Conservation (phyloP, 768 basidiomycete genomes). For the Phlegmacium glaucopus region DNA sequence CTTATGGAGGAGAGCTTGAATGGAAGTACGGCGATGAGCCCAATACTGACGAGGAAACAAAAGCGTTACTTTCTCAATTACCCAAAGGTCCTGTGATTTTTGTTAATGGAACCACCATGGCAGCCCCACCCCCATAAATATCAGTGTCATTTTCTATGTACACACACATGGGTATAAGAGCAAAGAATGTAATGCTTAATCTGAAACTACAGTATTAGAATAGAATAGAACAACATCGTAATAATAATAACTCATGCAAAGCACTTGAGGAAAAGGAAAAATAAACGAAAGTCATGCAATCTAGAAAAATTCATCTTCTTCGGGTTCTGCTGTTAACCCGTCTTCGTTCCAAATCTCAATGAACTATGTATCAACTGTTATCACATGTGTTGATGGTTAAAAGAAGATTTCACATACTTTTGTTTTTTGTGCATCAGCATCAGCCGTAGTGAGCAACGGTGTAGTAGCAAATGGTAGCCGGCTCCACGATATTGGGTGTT, state of each 20-base stretch:
- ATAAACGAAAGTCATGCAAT: slow-evolving; percentile 2
- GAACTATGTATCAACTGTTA: slow-evolving; percentile 43
- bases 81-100: slow-evolving; percentile 56
- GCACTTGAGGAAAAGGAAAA: not conserved
- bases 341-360: slow-evolving; percentile 81
- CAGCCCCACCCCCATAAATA: slow-evolving; percentile 11
- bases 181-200: not conserved
- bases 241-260: not conserved
- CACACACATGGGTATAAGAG: not conserved
- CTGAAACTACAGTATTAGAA: not conserved
- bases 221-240: slow-evolving; percentile 1
- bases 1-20: slow-evolving; percentile 72
- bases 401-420: slow-evolving; percentile 44
- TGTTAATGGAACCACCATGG: slow-evolving; percentile 37
- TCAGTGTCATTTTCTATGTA: not conserved
- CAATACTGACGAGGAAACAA: slow-evolving; percentile 50
- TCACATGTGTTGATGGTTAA: not conserved
- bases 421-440: slow-evolving; percentile 57
- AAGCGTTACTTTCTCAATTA: slow-evolving; percentile 40
- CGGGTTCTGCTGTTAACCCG: slow-evolving; percentile 64
- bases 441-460: slow-evolving; percentile 59
- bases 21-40: slow-evolving; percentile 69
- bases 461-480: slow-evolving; percentile 64
- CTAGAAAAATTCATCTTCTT: slow-evolving; percentile 40
- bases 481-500: slow-evolving; percentile 66